phyloP scores from a whole-genome alignment of 495 filamentous ascomycete species.

The Xylaria curta region DNA sequence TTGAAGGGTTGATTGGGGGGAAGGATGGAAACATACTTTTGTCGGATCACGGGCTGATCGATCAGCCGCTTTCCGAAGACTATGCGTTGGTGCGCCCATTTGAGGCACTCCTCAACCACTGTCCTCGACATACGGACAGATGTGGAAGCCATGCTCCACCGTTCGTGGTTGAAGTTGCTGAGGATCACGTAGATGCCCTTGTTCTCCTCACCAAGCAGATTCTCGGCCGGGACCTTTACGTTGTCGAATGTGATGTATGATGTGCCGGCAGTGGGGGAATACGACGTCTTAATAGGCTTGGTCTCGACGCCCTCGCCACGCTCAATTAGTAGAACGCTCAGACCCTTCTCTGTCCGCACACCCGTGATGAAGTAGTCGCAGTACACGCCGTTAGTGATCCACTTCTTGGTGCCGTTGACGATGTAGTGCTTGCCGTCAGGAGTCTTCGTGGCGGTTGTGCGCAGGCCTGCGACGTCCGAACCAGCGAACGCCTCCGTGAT shows the following conservation, averaged over 20 bases:
- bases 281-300: slow-evolving; percentile 83
- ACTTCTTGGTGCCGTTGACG: slow-evolving; percentile 90
- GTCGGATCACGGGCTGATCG: slow-evolving; percentile 84
- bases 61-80: slow-evolving; percentile 83
- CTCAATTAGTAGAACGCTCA: slow-evolving; percentile 78
- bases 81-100: slow-evolving; percentile 89
- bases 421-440: slow-evolving; percentile 85
- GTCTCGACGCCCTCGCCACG: slow-evolving; percentile 75
- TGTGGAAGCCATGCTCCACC: slow-evolving; percentile 71
- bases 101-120: slow-evolving; percentile 83
- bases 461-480: slow-evolving; percentile 82
- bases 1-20: not conserved
- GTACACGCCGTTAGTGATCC: slow-evolving; percentile 91
- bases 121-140: slow-evolving; percentile 69
- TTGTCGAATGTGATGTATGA: slow-evolving; percentile 85
- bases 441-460: slow-evolving; percentile 82
- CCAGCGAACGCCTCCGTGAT: slow-evolving; percentile 92
- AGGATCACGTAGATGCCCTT: slow-evolving; percentile 91
- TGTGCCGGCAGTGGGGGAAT: slow-evolving; percentile 80
- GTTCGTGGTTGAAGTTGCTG: slow-evolving; percentile 85
- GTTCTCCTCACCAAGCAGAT: slow-evolving; percentile 83
- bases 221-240: slow-evolving; percentile 80
- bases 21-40: slow-evolving; percentile 55
- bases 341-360: slow-evolving; percentile 82
- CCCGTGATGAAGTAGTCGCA: slow-evolving; percentile 84